These are phyloP conservation scores for Beauveria sp. DNA, from an alignment of 2,329 filamentous ascomycete genomes.

Conservation along the genomic window DNA sequence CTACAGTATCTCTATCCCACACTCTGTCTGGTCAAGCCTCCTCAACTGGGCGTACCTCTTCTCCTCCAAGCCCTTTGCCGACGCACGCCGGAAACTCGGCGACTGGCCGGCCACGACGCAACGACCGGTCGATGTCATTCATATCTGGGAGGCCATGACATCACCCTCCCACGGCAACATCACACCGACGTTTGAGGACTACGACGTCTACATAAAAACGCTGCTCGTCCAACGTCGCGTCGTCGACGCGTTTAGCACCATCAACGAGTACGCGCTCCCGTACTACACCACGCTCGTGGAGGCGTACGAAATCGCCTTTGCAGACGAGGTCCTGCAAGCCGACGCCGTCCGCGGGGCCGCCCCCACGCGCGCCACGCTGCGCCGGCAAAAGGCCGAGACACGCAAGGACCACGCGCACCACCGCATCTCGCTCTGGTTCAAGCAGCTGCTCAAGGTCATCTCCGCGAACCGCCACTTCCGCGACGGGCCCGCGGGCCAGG, in stretches of 20 bases:
- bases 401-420: constrained; percentile 26
- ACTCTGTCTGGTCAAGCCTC: constrained; percentile 56
- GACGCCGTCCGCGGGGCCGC: constrained; percentile 13
- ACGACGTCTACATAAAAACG: constrained; percentile 35
- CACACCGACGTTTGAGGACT: constrained; percentile 49
- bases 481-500: constrained; percentile 15
- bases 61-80: constrained; percentile 28
- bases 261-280: constrained; percentile 34
- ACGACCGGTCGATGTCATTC: constrained; percentile 34
- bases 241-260: constrained; percentile 27
- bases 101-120: constrained; percentile 27
- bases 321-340: constrained; percentile 27
- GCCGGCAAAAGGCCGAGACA: constrained; percentile 22
- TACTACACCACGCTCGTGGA: constrained; percentile 23
- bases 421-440: constrained; percentile 22
- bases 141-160: constrained; percentile 54
- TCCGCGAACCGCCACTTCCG: constrained; percentile 18
- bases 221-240: constrained; percentile 25
- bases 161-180: constrained; percentile 45
- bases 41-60: constrained; percentile 60
- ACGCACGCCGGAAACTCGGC: constrained; percentile 28
- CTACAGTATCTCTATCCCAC: constrained; percentile 51
- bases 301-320: constrained; percentile 21
- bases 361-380: constrained; percentile 14
- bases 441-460: constrained; percentile 20